phyloP scores from a whole-genome alignment of 306 rosid species.

The Acacia acuminata region DNA sequence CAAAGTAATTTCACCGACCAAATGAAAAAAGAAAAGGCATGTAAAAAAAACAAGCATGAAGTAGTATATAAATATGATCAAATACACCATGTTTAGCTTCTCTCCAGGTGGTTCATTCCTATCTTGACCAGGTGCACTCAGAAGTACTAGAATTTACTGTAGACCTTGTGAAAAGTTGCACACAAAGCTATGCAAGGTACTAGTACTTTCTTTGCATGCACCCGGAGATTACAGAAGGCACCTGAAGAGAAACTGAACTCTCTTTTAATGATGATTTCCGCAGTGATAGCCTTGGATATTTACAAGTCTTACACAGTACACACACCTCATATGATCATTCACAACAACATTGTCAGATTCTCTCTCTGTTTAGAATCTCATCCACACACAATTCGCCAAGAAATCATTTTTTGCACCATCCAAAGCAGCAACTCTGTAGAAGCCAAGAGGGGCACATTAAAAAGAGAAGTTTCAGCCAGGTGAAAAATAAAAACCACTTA shows the following conservation, averaged over 20 bases:
- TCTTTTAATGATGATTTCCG: constrained; percentile 11
- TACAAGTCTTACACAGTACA: constrained; percentile 31
- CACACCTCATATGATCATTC: constrained; percentile 29
- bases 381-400: constrained; percentile 33
- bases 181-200: not conserved
- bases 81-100: not conserved
- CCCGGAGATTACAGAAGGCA: not conserved
- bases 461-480: constrained; percentile 28
- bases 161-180: not conserved
- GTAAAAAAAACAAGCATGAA: not conserved
- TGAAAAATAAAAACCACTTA: not conserved
- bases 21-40: not conserved
- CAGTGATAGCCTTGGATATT: constrained; percentile 29
- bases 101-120: not conserved
- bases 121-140: not conserved
- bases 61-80: constrained; percentile 20
- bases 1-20: constrained; percentile 7
- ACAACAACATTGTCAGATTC: constrained; percentile 33
- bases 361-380: constrained; percentile 26
- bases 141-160: not conserved
- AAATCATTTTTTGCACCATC: constrained; percentile 57
- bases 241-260: not conserved
- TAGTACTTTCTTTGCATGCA: not conserved
- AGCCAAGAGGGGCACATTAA: constrained; percentile 13
- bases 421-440: constrained; percentile 78